These are phyloP conservation scores for Puccinia coronata DNA, from an alignment of 1,284 basidiomycete genomes.

Conservation along the genomic window DNA sequence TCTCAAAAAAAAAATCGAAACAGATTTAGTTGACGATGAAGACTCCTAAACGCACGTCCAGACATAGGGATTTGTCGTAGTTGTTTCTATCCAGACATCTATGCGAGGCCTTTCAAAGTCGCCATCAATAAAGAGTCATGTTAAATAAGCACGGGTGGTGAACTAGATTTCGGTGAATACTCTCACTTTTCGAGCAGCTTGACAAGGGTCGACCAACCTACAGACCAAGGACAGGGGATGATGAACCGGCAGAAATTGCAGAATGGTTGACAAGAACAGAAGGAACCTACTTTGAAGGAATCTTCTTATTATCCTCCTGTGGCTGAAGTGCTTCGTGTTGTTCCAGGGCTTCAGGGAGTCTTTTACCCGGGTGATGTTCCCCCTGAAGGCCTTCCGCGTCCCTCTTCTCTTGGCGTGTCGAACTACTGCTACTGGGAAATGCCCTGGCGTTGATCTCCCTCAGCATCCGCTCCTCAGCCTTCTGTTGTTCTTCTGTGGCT, in stretches of 20 bases:
- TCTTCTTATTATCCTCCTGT: not conserved
- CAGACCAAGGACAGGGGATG: not conserved
- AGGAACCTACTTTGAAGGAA: constrained; percentile 7
- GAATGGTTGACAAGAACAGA: not conserved
- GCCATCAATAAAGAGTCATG: not conserved
- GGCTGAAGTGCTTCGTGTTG: not conserved
- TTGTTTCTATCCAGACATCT: constrained; percentile 43
- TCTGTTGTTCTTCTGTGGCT: not conserved
- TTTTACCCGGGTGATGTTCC: not conserved
- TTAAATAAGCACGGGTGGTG: not conserved
- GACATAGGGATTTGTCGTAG: constrained; percentile 41
- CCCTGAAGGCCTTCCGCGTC: not conserved
- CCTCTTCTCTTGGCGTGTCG: not conserved
- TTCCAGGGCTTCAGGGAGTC: not conserved
- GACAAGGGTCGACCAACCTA: constrained; percentile 47
- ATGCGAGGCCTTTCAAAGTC: constrained; percentile 16
- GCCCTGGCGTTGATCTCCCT: not conserved
- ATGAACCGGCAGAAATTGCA: not conserved
- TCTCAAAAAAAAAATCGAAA: not conserved
- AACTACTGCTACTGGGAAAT: not conserved
- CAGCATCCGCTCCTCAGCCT: not conserved
- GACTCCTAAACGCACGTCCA: constrained; percentile 10
- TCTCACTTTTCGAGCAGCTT: constrained; percentile 32
- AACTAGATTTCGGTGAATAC: not conserved
- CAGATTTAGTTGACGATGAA: no score